Evolutionary conservation across 345 rosid genomes (phyloP).

Genomic region (Theobroma cacao): DNA sequence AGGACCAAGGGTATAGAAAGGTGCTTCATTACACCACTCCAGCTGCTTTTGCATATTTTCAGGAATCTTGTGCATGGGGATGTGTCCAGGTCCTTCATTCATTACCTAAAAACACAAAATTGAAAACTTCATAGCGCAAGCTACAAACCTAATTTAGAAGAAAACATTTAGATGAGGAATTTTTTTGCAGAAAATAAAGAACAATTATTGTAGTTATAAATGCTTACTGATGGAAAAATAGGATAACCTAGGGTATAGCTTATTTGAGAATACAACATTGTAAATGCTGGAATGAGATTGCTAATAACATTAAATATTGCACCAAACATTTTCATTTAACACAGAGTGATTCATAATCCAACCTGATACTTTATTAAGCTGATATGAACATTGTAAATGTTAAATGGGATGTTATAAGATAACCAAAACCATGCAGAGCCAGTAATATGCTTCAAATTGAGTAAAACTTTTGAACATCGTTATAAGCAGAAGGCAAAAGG

Average conservation of each 20-base stretch:
- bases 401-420: neutral
- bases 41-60: conserved; percentile 98
- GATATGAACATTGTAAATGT: neutral
- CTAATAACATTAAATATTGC: neutral
- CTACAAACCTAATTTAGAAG: neutral
- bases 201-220: neutral
- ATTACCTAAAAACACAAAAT: conserved; percentile 54
- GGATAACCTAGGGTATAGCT: neutral
- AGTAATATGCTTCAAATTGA: neutral
- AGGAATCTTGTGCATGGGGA: conserved; percentile 97
- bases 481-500: conserved; percentile 1
- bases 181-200: neutral
- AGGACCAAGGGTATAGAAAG: conserved; percentile 97
- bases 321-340: neutral
- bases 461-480: neutral
- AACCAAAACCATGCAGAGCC: neutral
- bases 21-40: conserved; percentile 99
- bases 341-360: neutral
- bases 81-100: conserved; percentile 99
- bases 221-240: neutral
- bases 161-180: neutral
- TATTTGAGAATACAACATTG: neutral
- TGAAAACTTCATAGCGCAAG: neutral
- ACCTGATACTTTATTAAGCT: neutral
- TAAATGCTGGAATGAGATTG: neutral